phyloP scores from a whole-genome alignment of 768 basidiomycete species.

The Lactarius vividus region DNA sequence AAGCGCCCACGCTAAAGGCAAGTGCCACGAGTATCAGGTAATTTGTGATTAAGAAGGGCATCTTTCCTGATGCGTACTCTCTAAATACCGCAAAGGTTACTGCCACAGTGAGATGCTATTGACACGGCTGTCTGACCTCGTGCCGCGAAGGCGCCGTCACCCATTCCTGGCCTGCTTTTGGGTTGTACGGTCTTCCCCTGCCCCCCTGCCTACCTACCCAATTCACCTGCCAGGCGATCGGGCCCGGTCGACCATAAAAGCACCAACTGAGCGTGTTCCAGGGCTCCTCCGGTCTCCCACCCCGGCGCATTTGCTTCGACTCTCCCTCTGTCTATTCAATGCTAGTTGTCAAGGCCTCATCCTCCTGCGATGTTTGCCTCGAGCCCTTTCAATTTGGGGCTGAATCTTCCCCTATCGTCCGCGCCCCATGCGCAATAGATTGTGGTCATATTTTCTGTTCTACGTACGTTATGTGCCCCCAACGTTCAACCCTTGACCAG shows the following conservation, averaged over 20 bases:
- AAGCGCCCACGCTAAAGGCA: conserved; percentile 15
- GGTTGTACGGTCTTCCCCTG: conserved; percentile 10
- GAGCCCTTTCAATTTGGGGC: conserved; percentile 29
- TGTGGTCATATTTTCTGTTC: conserved; percentile 32
- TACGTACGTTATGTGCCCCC: conserved; percentile 24
- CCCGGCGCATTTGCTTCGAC: conserved; percentile 13
- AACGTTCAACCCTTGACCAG: conserved; percentile 10
- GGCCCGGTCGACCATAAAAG: conserved; percentile 25
- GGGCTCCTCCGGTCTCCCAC: conserved; percentile 23
- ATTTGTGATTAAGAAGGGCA: conserved; percentile 22
- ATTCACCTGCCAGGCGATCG: conserved; percentile 28
- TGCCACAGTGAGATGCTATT: conserved; percentile 16
- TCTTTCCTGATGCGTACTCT: conserved; percentile 11
- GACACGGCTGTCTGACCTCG: conserved; percentile 23
- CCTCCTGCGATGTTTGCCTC: conserved; percentile 33
- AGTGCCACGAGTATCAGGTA: conserved; percentile 23
- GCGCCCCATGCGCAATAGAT: conserved; percentile 30
- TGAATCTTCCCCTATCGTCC: conserved; percentile 11
- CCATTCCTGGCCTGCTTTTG: conserved; percentile 15
- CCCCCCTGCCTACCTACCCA: conserved; percentile 11
- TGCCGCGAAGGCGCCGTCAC: conserved; percentile 21
- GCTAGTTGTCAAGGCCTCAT: conserved; percentile 31
- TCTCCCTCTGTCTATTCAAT: conserved; percentile 24
- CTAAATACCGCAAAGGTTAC: conserved; percentile 21
- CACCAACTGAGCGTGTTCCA: conserved; percentile 23